A percentile compares a stretch with the other conserved stretches of the same genome.
Evolutionary conservation across 75 land plant genomes (phyloP).

Genomic region (Chamaecyparis obtusa): DNA sequence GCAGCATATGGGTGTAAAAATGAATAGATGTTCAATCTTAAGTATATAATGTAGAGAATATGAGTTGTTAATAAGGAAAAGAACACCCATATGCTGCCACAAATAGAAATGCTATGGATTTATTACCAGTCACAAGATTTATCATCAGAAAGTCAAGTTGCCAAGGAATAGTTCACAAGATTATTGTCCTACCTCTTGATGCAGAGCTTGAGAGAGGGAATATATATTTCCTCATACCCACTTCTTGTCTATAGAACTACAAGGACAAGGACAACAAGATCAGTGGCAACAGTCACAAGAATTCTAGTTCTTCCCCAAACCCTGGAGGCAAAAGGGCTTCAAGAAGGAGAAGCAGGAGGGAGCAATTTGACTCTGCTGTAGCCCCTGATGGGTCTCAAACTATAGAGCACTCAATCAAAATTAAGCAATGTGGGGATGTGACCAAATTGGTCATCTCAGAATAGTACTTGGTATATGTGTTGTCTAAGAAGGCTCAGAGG

Average conservation of each 20-base stretch:
- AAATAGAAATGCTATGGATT: too few relatives aligned
- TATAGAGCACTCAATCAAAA: not conserved
- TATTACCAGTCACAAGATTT: too few relatives aligned
- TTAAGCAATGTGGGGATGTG: conserved; percentile 1
- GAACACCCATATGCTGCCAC: too few relatives aligned
- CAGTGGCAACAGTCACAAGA: not conserved
- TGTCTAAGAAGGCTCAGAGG: conserved; percentile 41
- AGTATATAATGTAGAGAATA: too few relatives aligned
- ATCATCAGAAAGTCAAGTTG: conserved; percentile 3
- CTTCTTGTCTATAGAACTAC: not conserved
- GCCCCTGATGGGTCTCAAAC: conserved; percentile 7
- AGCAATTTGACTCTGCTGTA: conserved; percentile 8
- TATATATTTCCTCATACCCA: conserved; percentile 74
- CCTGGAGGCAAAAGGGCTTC: conserved; percentile 9
- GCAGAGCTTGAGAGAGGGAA: conserved; percentile 63
- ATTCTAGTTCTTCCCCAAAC: conserved; percentile 11
- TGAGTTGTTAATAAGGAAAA: too few relatives aligned
- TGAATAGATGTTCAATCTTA: too few relatives aligned
- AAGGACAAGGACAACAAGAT: not conserved
- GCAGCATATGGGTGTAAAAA: too few relatives aligned
- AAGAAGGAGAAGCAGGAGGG: conserved; percentile 19
- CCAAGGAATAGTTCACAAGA: conserved; percentile 23
- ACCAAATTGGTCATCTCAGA: conserved; percentile 27
- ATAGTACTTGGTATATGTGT: conserved; percentile 51
- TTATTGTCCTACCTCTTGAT: conserved; percentile 50